Percentiles rank a stretch among this genome's conserved stretches.
phyloP scores from a whole-genome alignment of 2,329 filamentous ascomycete species.

The Akanthomyces muscarius region DNA sequence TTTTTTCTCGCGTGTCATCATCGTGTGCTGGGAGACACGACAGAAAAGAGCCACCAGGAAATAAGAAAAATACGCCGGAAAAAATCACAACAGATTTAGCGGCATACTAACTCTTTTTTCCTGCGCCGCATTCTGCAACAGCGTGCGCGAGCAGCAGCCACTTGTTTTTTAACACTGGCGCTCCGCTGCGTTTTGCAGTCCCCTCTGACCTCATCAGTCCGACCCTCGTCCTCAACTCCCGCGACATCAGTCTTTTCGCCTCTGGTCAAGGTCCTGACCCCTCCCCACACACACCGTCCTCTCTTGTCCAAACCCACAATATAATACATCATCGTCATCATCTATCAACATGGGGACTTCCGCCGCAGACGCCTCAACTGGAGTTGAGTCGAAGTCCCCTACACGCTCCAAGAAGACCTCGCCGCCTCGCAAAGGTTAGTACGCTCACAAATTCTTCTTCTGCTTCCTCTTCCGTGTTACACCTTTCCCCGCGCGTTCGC shows the following conservation, averaged over 20 bases:
- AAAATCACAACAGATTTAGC: not conserved
- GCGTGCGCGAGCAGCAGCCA: conserved; percentile 3
- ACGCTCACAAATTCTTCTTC: not conserved
- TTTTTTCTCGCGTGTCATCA: conserved; percentile 3
- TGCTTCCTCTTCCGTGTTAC: conserved; percentile 5
- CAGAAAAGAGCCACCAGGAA: not conserved
- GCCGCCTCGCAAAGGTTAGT: conserved; percentile 43
- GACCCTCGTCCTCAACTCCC: conserved; percentile 24
- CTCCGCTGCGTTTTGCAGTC: not conserved
- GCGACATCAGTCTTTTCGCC: conserved; percentile 9
- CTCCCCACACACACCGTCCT: conserved; percentile 29
- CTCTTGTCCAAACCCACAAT: conserved; percentile 26
- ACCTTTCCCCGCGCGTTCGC: conserved; percentile 20
- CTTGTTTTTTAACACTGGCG: conserved; percentile 7
- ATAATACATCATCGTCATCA: conserved; percentile 45
- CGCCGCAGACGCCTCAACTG: conserved; percentile 35
- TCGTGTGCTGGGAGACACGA: not conserved
- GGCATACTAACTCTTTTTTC: not conserved
- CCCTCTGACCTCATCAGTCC: conserved; percentile 40
- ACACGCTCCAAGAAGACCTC: conserved; percentile 40
- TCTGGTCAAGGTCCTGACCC: conserved; percentile 21
- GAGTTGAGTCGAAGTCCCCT: conserved; percentile 47
- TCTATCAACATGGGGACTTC: conserved; percentile 40
- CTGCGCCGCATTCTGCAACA: conserved; percentile 7
- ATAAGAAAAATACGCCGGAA: not conserved